Base-by-base conservation (phyloP, 1,139 yeast species). In the Protomyces arabidopsidicola region DNA sequence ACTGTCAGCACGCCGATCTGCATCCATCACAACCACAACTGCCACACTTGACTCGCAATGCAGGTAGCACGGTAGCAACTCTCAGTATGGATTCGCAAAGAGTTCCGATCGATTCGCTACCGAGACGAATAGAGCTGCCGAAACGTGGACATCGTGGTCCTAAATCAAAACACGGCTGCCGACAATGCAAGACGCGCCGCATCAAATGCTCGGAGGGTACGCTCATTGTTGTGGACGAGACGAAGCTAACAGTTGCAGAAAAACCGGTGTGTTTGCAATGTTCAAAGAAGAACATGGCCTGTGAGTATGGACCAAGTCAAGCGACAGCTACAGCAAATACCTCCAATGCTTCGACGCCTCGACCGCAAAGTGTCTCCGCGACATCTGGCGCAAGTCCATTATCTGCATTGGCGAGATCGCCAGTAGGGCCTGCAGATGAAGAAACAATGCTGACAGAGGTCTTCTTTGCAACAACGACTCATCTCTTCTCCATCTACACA, bases 181-280 rank as follows among this genome's bases (percentile, higher is more conserved):
- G 69, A 10, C 77, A 76, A 64, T 80, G 83, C 71, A 80, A 79
- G 67, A 71, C 75, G 52, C 75, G 80, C 66, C 77, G 80, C 68
- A 77, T 80, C 50, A 76, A 82, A 65, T 80, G 83, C 70, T 82
- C 80, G 67, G 83, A 80, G 70, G 74, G 72, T 42, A n/a, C 12
- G 24, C 20, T 42, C 48, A 2, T 42, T 22, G 6, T 16, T 42
- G 22, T n/a, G 27, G 1, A 42, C 1, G 9, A 12, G 22, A 16
- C 3, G 20, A 18, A 16, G 12, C 16, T 18, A 27, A 27, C 31
- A 3, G 1, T 2, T 10, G 20, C 20, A 42, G 48, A 42, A 31
- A 69, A 76, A 20, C 83, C 83, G 16, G 12, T 16, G 3, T 58
- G 62, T 34, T 48, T 18, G 42, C 52, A 58, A 20, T 58, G 62